Evolutionary conservation across 352 stramenopile species (phyloP), one percentile per base, ranked within the genome.

Genomic region (Pythium chondricola): DNA sequence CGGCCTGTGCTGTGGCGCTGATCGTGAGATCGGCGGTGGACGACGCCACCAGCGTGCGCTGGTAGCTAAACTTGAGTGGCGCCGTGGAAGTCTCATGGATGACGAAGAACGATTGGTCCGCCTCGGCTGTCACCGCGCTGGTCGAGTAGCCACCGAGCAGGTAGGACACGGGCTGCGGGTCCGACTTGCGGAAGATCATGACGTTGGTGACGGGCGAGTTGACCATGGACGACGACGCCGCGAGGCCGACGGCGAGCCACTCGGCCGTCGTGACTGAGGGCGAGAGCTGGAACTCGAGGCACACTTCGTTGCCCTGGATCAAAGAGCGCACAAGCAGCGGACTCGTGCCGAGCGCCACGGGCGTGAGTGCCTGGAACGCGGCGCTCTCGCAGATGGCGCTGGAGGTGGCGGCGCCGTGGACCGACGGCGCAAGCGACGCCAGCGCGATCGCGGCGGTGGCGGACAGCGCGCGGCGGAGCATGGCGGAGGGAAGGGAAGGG

Each of bases 171-270:
- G 72, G 71, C 11, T 36, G 35, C 29, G 65, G 65, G 22, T 70
- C 56, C 1, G 48, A 38, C 51, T 67, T 65, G 45, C 74, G 70
- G 57, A 85, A 87, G 43, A 89, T 63, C 71, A 93, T 83, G 35
- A 83, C 79, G 54, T 86, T 93, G 30, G 66, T 63, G 13, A 38
- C 50, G 4, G 82, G 82, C 32, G 59, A 74, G 63, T 74, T 89
- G 47, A 89, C 78, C 76, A 91, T 93, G 14, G 55, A 43, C 13
- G 61, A 52, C 13, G 25, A 53, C 2, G 50, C 56, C 1, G 79
- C 64, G 37, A 81, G 56, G 1, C 78, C 76, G 29, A 91, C 77
- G 25, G 60, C 74, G 46, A 89, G 78, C 78, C 76, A 93, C 21
- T 52, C 56, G 6, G 68, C 41, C n/a, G 52, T 68, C 10, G 67